A percentile compares a stretch with the other conserved stretches of the same genome.
Conservation (phyloP, 768 basidiomycete genomes). For the Leucocoprinus sp. region DNA sequence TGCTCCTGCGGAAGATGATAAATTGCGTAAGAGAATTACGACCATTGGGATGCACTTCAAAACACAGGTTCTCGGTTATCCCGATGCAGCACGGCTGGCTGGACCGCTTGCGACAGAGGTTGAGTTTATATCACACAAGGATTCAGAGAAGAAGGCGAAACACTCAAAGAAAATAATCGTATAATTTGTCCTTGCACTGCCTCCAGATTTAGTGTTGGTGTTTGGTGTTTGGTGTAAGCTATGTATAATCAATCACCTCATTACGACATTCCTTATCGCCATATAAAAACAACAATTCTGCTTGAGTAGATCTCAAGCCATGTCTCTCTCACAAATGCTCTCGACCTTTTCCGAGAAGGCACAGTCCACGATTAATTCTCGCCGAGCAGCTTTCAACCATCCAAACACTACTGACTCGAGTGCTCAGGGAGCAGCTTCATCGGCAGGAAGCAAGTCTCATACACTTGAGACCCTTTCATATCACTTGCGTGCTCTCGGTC, state of each 20-base stretch:
- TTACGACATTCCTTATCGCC: slow-evolving; percentile 14
- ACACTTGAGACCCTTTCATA: slow-evolving; percentile 59
- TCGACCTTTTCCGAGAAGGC: slow-evolving; percentile 70
- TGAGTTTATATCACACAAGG: slow-evolving; percentile 91
- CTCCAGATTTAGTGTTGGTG: slow-evolving; percentile 12
- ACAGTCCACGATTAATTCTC: slow-evolving; percentile 58
- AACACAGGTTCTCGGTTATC: slow-evolving; percentile 75
- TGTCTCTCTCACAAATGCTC: slow-evolving; percentile 59
- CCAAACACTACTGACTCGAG: slow-evolving; percentile 29
- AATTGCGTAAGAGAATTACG: slow-evolving; percentile 72
- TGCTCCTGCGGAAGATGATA: slow-evolving; percentile 56
- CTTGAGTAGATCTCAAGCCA: slow-evolving; percentile 20
- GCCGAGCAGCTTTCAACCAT: slow-evolving; percentile 36
- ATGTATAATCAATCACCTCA: slow-evolving; percentile 14
- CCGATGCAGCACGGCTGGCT: slow-evolving; percentile 61
- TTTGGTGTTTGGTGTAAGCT: slow-evolving; percentile 21
- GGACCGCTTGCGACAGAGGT: slow-evolving; percentile 93
- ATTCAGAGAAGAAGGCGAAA: slow-evolving; percentile 92
- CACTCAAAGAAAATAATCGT: slow-evolving; percentile 70
- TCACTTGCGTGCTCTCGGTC: slow-evolving; percentile 64
- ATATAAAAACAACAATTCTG: too few relatives aligned
- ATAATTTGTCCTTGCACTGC: slow-evolving; percentile 24
- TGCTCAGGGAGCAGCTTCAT: slow-evolving; percentile 32
- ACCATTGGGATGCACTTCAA: slow-evolving; percentile 89
- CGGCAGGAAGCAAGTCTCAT: slow-evolving; percentile 40